Base-by-base conservation (phyloP, 441 rosid genomes). In the Hura crepitans region DNA sequence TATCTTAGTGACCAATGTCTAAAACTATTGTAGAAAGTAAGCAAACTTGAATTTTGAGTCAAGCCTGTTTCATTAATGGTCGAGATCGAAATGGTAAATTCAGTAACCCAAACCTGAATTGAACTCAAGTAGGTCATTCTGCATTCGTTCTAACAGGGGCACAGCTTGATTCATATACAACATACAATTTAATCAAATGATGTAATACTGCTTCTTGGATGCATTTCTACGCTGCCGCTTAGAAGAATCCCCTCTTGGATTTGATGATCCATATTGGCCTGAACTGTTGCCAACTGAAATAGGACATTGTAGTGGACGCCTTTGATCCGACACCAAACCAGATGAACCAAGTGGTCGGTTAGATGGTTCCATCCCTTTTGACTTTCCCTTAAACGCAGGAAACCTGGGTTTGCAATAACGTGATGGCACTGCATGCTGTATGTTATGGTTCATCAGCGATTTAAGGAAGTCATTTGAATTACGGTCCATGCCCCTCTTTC, bases 151-250 rank as follows among this genome's bases (percentile, higher is more conserved):
- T 18, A 65, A 46, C 33, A 20, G 14, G 37, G 31, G 59, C 31
- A 35, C 6, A 22, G 59, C 59, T 66, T 25, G 33, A 39, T 37
- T 37, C 39, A 37, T 35, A 10, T 27, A 15, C 61, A 27, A 13
- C 9, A 27, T 55, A 53, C 4, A 23, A 35, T 6, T 37, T 39
- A 6, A 33, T 33, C 66, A 49, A 14, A 51, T 25, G 5, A 15
- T 7, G 4, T 1, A n/a, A 6, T 10, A 42, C 5, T 43, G 64
- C 43, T 60, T 33, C 49, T 28, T 59, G 30, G 35, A 17, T 18
- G 74, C 54, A 46, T 64, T 58, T 50, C 76, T 80, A 0, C 84
- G 89, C 20, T 69, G 83, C 70, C 82, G 81, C 74, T 81, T 84
- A 30, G 77, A 70, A 45, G 79, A 65, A 37, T 76, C 78, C 17